Percentiles rank a stretch among this genome's conserved stretches.
Conservation (phyloP, 495 filamentous ascomycete species). For the Penicillium coffeae region DNA sequence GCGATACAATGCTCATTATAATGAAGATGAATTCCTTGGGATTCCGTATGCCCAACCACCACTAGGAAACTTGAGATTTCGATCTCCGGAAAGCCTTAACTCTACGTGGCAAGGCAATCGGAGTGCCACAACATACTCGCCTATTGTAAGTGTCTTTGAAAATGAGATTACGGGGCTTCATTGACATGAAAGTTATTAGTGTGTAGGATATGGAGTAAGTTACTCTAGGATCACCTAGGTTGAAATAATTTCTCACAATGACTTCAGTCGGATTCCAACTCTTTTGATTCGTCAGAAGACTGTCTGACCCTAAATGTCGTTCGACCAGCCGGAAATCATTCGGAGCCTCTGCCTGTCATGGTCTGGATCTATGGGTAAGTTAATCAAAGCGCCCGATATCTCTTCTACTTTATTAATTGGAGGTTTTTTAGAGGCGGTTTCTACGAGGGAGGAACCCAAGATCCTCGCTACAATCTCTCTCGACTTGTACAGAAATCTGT, state of each 20-base stretch:
- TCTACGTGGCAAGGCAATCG: neutral
- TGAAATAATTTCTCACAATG: no score
- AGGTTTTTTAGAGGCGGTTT: slow-evolving; percentile 49
- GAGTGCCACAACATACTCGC: no score
- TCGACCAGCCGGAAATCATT: slow-evolving; percentile 26
- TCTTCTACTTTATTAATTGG: no score
- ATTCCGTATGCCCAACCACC: neutral
- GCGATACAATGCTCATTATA: no score
- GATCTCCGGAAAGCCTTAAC: neutral
- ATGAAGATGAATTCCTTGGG: neutral
- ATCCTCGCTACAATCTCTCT: slow-evolving; percentile 39
- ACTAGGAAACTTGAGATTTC: neutral
- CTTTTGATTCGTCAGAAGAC: no score
- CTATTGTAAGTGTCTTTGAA: no score
- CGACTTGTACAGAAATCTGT: slow-evolving; percentile 28
- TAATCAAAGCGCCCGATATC: no score
- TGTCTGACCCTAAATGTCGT: slow-evolving; percentile 49
- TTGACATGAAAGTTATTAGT: no score
- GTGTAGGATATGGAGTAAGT: no score
- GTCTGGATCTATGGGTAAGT: slow-evolving; percentile 48
- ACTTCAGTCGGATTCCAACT: no score
- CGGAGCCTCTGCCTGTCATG: slow-evolving; percentile 35
- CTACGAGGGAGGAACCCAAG: slow-evolving; percentile 33
- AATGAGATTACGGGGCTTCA: no score
- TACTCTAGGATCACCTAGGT: no score